phyloP scores from a whole-genome alignment of 148 eudicot species.

The Arbutus unedo region DNA sequence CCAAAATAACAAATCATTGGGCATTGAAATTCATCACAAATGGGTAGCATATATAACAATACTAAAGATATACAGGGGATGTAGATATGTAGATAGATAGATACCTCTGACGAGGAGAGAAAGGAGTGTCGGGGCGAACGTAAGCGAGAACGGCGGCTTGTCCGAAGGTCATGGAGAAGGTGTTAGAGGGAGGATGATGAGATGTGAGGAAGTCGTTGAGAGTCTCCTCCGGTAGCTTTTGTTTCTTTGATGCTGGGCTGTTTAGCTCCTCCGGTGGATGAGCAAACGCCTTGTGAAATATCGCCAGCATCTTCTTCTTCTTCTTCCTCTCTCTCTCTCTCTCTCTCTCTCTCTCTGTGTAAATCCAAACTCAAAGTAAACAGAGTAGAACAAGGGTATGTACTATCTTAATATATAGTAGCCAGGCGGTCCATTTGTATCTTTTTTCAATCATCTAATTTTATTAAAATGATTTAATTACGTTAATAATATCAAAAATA shows the following conservation, averaged over 20 bases:
- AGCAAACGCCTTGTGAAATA: constrained; percentile 86
- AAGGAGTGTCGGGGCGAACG: constrained; percentile 36
- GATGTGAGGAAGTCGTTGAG: constrained; percentile 52
- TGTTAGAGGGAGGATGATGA: constrained; percentile 26
- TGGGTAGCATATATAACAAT: background rate
- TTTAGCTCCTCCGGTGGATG: constrained; percentile 92
- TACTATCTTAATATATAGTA: too few species aligned
- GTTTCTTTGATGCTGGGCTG: constrained; percentile 70
- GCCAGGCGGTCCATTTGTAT: too few species aligned
- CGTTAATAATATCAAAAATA: too few species aligned
- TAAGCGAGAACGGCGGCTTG: constrained; percentile 85
- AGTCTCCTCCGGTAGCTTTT: constrained; percentile 66
- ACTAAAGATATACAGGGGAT: background rate
- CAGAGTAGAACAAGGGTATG: too few species aligned
- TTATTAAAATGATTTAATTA: too few species aligned
- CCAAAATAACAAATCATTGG: too few species aligned
- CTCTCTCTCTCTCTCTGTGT: too few species aligned
- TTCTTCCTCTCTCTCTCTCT: background rate
- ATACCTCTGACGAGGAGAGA: constrained; percentile 41
- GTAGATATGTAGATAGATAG: background rate
- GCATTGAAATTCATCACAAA: background rate
- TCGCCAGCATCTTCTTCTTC: constrained; percentile 62
- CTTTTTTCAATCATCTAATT: too few species aligned
- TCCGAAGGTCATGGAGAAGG: constrained; percentile 62
- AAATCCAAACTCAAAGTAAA: too few species aligned